These are phyloP conservation scores for Hemisphaericaspora xylofermentans DNA, from an alignment of 1,139 yeast genomes.

Conservation along the genomic window DNA sequence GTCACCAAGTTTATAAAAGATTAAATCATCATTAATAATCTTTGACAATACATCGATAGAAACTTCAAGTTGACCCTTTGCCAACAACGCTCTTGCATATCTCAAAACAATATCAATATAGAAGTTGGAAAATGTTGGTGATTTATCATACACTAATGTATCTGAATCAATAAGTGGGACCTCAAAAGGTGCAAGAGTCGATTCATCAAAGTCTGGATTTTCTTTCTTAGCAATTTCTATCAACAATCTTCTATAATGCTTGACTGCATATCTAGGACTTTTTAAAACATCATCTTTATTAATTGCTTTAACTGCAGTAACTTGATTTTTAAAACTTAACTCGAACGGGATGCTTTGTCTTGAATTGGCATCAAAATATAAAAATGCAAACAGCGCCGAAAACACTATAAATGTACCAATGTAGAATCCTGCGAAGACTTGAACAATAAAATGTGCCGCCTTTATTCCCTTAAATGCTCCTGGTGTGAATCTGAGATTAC, in stretches of 20 bases:
- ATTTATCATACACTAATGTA: constrained; percentile 30
- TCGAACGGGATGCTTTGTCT: constrained; percentile 46
- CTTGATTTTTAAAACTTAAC: constrained; percentile 31
- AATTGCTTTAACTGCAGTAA: constrained; percentile 43
- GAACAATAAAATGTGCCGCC: neutral
- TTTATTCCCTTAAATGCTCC: neutral
- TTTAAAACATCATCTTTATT: constrained; percentile 46
- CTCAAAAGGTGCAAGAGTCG: constrained; percentile 17
- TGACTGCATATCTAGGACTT: constrained; percentile 45
- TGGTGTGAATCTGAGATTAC: neutral
- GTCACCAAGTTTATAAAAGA: constrained; percentile 44
- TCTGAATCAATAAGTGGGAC: constrained; percentile 37
- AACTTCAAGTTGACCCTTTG: constrained; percentile 39
- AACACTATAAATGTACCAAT: constrained; percentile 43
- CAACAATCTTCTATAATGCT: constrained; percentile 43
- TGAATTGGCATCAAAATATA: constrained; percentile 41
- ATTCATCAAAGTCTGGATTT: constrained; percentile 26
- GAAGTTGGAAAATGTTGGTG: constrained; percentile 39
- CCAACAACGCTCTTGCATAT: constrained; percentile 42
- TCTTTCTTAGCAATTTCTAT: constrained; percentile 36
- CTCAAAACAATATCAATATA: constrained; percentile 46
- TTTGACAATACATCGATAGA: constrained; percentile 30
- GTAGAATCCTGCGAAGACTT: constrained; percentile 42
- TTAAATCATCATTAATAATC: constrained; percentile 37
- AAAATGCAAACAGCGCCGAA: constrained; percentile 38